Conservation (phyloP, 805 yeast species). For the Metschnikowia vanudenii region DNA sequence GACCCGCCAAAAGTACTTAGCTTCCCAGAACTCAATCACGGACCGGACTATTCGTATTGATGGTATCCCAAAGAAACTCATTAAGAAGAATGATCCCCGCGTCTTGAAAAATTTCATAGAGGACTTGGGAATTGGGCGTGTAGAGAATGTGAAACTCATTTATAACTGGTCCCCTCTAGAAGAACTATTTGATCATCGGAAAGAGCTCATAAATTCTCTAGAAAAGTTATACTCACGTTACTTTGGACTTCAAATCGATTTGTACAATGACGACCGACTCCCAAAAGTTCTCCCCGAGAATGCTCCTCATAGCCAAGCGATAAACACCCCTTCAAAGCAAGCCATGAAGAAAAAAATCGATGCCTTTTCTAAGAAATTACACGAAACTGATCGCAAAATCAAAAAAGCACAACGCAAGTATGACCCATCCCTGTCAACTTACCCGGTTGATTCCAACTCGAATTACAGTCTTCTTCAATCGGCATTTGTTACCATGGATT, state of each 20-base stretch:
- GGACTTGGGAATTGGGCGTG: slow-evolving; percentile 54
- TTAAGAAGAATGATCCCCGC: slow-evolving; percentile 36
- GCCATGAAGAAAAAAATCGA: slow-evolving; percentile 30
- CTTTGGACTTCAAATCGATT: slow-evolving; percentile 44
- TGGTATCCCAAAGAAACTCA: slow-evolving; percentile 50
- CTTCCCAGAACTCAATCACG: slow-evolving; percentile 57
- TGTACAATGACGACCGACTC: slow-evolving; percentile 32
- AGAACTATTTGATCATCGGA: slow-evolving; percentile 35
- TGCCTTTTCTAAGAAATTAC: slow-evolving; percentile 33
- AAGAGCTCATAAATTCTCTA: slow-evolving; percentile 28
- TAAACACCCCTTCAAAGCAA: slow-evolving; percentile 13
- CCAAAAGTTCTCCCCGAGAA: slow-evolving; percentile 32
- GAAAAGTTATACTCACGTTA: slow-evolving; percentile 43
- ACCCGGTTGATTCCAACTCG: slow-evolving; percentile 26
- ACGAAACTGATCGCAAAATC: slow-evolving; percentile 41
- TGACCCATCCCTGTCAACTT: slow-evolving; percentile 26
- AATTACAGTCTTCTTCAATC: slow-evolving; percentile 41
- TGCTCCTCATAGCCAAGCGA: slow-evolving; percentile 13
- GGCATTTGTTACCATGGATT: slow-evolving; percentile 50
- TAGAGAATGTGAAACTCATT: slow-evolving; percentile 48
- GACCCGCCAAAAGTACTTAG: slow-evolving; percentile 56
- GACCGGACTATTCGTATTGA: slow-evolving; percentile 57
- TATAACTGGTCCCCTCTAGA: slow-evolving; percentile 46
- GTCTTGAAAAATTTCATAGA: slow-evolving; percentile 51
- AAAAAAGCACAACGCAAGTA: slow-evolving; percentile 32